These are phyloP conservation scores for Glomus cerebriforme DNA, from an alignment of 192 early-diverging fungal species.

Conservation along the genomic window DNA sequence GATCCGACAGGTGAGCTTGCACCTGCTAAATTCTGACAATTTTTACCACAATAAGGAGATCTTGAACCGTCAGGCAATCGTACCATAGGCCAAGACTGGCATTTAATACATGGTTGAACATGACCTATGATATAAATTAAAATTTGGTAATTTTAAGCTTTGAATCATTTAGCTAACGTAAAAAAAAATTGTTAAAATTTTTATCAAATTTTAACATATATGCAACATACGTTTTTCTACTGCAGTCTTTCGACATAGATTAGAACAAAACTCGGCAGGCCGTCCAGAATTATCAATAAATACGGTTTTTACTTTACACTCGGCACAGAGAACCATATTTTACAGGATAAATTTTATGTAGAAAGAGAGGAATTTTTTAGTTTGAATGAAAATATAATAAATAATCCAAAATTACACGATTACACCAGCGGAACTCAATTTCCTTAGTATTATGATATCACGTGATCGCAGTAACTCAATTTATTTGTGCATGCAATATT, in stretches of 20 bases:
- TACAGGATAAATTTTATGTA: too few relatives aligned
- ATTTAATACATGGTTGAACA: slow-evolving; percentile 4
- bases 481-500: too few relatives aligned
- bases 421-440: too few relatives aligned
- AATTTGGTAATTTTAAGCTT: background rate
- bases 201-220: background rate
- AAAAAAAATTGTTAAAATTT: too few relatives aligned
- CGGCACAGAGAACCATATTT: background rate
- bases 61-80: background rate
- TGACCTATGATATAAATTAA: background rate
- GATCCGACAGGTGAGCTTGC: background rate
- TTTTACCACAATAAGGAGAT: slow-evolving; percentile 6
- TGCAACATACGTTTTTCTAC: background rate
- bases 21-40: background rate
- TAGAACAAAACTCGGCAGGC: slow-evolving; percentile 6
- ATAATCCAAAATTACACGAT: too few relatives aligned
- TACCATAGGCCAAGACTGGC: background rate
- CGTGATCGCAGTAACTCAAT: too few relatives aligned
- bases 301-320: slow-evolving; percentile 3
- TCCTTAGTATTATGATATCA: too few relatives aligned
- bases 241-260: slow-evolving; percentile 3
- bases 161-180: too few relatives aligned
- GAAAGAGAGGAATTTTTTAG: background rate
- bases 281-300: background rate
- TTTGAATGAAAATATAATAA: too few relatives aligned